A percentile compares a stretch with the other conserved stretches of the same genome.
Conservation (phyloP, 306 rosid genomes). For the Sicyos baderoa region DNA sequence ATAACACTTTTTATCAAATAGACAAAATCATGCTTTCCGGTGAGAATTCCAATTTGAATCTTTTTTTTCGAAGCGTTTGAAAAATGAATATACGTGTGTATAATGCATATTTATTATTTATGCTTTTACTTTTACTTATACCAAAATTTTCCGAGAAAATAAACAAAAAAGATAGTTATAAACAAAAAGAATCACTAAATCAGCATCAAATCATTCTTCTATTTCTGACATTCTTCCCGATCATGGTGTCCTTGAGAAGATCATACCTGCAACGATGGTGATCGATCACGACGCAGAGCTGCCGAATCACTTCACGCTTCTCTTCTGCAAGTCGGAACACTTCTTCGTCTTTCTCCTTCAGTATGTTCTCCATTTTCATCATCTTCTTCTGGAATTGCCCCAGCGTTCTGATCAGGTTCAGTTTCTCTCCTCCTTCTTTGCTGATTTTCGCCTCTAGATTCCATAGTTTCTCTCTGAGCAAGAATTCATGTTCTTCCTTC, state of each 20-base stretch:
- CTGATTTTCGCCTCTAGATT: conserved; percentile 47
- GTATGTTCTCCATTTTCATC: conserved; percentile 33
- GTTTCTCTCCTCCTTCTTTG: conserved; percentile 51
- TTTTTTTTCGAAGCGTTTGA: no score
- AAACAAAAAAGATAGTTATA: background rate
- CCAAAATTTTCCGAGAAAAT: no score
- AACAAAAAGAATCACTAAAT: background rate
- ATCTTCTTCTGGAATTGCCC: conserved; percentile 47
- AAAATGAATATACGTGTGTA: no score
- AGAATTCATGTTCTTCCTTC: conserved; percentile 42
- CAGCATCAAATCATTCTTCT: conserved; percentile 14
- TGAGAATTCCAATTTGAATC: no score
- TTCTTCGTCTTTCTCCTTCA: conserved; percentile 52
- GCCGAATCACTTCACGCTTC: conserved; percentile 71
- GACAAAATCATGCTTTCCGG: no score
- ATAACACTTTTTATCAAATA: no score
- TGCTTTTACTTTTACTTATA: no score
- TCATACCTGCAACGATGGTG: conserved; percentile 50
- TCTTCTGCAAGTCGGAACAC: conserved; percentile 43
- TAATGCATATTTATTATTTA: no score
- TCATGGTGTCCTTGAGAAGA: conserved; percentile 34
- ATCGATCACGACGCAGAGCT: conserved; percentile 53
- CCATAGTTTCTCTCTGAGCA: conserved; percentile 45
- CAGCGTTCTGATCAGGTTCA: conserved; percentile 35
- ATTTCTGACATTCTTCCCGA: conserved; percentile 18